Evolutionary conservation across 2,329 filamentous ascomycete genomes (phyloP).

Genomic region (Ceratocystiopsis minuta): DNA sequence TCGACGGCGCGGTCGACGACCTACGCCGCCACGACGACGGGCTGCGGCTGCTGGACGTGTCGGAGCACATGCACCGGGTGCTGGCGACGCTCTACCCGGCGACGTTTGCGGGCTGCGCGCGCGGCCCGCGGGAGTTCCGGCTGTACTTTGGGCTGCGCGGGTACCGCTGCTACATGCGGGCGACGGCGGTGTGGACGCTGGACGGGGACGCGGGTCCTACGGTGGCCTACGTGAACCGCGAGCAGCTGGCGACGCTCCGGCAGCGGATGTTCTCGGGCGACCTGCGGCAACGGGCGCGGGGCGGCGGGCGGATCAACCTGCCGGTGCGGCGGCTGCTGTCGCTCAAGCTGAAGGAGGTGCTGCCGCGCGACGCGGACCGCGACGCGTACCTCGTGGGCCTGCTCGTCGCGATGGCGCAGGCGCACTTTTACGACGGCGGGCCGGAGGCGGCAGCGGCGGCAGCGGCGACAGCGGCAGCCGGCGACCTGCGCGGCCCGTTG

Average conservation of each 20-base stretch:
- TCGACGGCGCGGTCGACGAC: too few relatives aligned
- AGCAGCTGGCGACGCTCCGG: constrained; percentile 27
- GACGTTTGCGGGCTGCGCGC: constrained; percentile 14
- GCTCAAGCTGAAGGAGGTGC: constrained; percentile 26
- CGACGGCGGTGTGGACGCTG: constrained; percentile 16
- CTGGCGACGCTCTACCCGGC: constrained; percentile 25
- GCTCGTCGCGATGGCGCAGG: constrained; percentile 39
- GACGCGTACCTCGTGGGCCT: constrained; percentile 34
- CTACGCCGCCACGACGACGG: too few relatives aligned
- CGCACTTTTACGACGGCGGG: constrained; percentile 26
- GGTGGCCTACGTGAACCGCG: constrained; percentile 30
- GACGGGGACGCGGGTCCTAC: constrained; percentile 15
- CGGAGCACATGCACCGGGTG: too few relatives aligned
- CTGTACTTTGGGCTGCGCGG: constrained; percentile 29
- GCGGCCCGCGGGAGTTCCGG: constrained; percentile 23
- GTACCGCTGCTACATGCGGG: constrained; percentile 26
- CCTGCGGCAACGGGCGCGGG: too few relatives aligned
- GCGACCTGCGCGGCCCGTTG: neutral
- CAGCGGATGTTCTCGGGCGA: constrained; percentile 24
- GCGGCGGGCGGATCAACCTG: constrained; percentile 17
- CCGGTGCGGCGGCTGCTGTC: constrained; percentile 30
- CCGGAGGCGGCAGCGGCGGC: too few relatives aligned
- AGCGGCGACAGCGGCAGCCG: too few relatives aligned
- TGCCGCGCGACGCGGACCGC: constrained; percentile 29
- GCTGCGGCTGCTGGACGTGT: too few relatives aligned